Evolutionary conservation across 2,329 filamentous ascomycete genomes (phyloP).

Genomic region (Ciborinia camelliae): DNA sequence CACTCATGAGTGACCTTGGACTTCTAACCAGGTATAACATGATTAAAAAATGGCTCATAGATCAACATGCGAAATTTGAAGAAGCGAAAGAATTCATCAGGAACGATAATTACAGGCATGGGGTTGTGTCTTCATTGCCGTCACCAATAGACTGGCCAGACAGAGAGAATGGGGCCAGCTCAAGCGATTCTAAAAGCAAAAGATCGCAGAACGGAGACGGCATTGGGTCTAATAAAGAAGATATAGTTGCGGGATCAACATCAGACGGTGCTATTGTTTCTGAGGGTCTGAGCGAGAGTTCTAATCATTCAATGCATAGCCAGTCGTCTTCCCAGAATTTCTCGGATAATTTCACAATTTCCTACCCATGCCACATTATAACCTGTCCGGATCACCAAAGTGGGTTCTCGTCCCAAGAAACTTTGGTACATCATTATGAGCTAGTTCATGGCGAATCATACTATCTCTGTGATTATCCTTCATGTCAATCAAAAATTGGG

Average conservation of each 20-base stretch:
- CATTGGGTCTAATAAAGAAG: neutral
- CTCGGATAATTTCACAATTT: neutral
- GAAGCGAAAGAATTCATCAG: neutral
- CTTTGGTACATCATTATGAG: neutral
- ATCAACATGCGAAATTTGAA: neutral
- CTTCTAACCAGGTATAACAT: neutral
- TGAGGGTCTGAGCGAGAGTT: neutral
- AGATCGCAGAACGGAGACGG: neutral
- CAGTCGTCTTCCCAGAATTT: neutral
- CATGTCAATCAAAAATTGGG: constrained; percentile 4
- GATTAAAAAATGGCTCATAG: neutral
- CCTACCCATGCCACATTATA: constrained; percentile 2
- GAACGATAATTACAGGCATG: neutral
- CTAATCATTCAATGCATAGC: neutral
- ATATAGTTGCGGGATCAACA: neutral
- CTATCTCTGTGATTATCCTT: constrained; percentile 4
- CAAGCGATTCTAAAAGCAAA: neutral
- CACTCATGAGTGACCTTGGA: neutral
- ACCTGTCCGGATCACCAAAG: constrained; percentile 5
- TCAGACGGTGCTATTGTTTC: neutral
- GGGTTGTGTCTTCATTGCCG: neutral
- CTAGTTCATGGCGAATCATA: neutral
- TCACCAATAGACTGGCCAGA: neutral
- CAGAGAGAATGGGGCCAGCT: neutral
- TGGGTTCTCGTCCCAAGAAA: neutral